Base-by-base conservation (phyloP, 306 rosid genomes). In the Fragaria ananassa region DNA sequence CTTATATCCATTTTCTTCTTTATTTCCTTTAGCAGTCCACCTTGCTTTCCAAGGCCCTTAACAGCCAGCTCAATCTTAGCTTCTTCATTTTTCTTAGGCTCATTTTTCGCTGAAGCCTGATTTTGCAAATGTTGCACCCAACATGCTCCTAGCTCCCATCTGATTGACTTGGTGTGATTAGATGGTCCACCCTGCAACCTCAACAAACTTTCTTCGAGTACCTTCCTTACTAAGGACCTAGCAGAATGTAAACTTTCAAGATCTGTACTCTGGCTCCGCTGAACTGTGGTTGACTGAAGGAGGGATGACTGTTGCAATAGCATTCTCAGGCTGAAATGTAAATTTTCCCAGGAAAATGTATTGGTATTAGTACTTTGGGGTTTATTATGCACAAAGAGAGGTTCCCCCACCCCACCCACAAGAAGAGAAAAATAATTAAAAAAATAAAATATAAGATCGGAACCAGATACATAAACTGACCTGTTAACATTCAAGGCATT, bases 101-200 rank as follows among this genome's bases (percentile, higher is more conserved):
- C 98, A 15, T 82, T 77, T 87, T 94, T 91, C 57, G 90, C 94
- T 12, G 97, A 85, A 78, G 84, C 91, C 76, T 88, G 97, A 83
- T 87, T 92, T 82, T 95, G 97, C 83, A 95, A 84, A 82, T 95
- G 97, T 77, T 95, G 97, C 67, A 92, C 89, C 99, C 99, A 95
- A 77, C 99, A 92, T 79, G 99, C 97, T 82, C 99, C 99, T 75
- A 95, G 85, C 86, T 95, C 99, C 99, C 99, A 95, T 88, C 99
- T 92, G 79, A 95, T 90, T 46, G 93, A 89, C 85, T 85, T 88
- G 6, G 71, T 80, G 18, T 58, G 78, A 76, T 79, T 82, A 57
- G 81, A 44, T 74, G 93, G 78, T 60, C 90, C 97, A 77, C 86
- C 93, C 87, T 83, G 87, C 87, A 95, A 84, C 78, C 90, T 90